phyloP scores from a whole-genome alignment of 495 filamentous ascomycete genomes.

The Thermochaetoides thermophila region DNA sequence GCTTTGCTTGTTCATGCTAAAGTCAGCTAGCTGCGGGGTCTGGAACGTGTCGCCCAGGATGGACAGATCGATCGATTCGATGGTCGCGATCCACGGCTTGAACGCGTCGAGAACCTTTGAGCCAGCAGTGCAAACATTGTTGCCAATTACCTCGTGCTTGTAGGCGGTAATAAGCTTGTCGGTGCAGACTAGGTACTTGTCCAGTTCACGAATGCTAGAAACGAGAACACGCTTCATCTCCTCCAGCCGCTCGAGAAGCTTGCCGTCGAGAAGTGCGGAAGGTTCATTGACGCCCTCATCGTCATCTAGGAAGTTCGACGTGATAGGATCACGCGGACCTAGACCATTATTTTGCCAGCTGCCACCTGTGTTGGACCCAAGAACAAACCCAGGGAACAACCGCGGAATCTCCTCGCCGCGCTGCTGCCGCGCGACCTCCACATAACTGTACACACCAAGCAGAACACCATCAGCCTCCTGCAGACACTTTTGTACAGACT shows the following conservation, averaged over 20 bases:
- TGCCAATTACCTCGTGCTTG: constrained; percentile 57
- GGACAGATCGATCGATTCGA: constrained; percentile 79
- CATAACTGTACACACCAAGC: constrained; percentile 84
- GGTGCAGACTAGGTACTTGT: constrained; percentile 61
- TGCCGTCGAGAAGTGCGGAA: constrained; percentile 53
- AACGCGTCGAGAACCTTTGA: constrained; percentile 71
- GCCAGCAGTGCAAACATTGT: constrained; percentile 57
- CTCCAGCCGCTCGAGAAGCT: constrained; percentile 68
- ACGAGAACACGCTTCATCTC: constrained; percentile 68
- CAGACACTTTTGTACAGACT: constrained; percentile 85
- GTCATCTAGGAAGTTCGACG: constrained; percentile 70
- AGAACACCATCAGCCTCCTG: constrained; percentile 93
- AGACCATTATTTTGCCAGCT: constrained; percentile 91
- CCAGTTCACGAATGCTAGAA: constrained; percentile 66
- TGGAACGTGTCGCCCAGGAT: constrained; percentile 58
- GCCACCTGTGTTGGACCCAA: constrained; percentile 64
- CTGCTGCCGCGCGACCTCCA: constrained; percentile 85
- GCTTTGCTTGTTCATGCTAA: constrained; percentile 76
- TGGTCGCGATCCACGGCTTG: constrained; percentile 69
- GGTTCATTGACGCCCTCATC: constrained; percentile 69
- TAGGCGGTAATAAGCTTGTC: constrained; percentile 62
- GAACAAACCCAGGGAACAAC: constrained; percentile 82
- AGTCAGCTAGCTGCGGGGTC: constrained; percentile 76
- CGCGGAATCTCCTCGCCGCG: constrained; percentile 77
- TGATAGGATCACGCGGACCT: constrained; percentile 47